Evolutionary conservation across 257 asterid species (phyloP).

Genomic region (Buddleja alternifolia): DNA sequence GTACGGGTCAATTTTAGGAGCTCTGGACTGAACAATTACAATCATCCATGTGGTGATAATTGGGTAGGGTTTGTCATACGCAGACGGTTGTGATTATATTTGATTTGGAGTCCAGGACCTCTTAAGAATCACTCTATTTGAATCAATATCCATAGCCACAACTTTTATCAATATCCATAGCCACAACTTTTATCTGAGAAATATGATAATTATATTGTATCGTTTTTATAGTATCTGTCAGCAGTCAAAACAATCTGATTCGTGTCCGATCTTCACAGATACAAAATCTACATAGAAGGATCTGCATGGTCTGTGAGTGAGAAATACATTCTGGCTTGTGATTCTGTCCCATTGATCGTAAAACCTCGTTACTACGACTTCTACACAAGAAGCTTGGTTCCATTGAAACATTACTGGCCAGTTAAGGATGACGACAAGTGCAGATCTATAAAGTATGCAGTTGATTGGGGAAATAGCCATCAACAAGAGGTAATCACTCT

Average conservation of each 20-base stretch:
- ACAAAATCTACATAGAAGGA: conserved; percentile 89
- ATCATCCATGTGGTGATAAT: too few species aligned
- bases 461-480: conserved; percentile 85
- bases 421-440: conserved; percentile 63
- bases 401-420: conserved; percentile 90
- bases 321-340: conserved; percentile 87
- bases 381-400: conserved; percentile 79
- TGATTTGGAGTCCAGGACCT: too few species aligned
- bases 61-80: too few species aligned
- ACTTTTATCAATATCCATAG: not conserved
- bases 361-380: conserved; percentile 78
- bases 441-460: conserved; percentile 79
- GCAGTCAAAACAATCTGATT: not conserved
- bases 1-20: too few species aligned
- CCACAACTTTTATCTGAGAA: not conserved
- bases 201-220: not conserved
- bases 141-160: not conserved
- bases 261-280: conserved; percentile 44
- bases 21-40: too few species aligned
- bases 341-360: conserved; percentile 66
- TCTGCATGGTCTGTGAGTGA: conserved; percentile 96
- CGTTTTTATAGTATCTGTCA: not conserved
- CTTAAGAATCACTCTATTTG: not conserved
- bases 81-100: too few species aligned
- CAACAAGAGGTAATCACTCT: conserved; percentile 38